A percentile compares a stretch with the other conserved stretches of the same genome.
These are phyloP conservation scores for Kondoa subrosea DNA, from an alignment of 768 basidiomycete genomes.

Conservation along the genomic window DNA sequence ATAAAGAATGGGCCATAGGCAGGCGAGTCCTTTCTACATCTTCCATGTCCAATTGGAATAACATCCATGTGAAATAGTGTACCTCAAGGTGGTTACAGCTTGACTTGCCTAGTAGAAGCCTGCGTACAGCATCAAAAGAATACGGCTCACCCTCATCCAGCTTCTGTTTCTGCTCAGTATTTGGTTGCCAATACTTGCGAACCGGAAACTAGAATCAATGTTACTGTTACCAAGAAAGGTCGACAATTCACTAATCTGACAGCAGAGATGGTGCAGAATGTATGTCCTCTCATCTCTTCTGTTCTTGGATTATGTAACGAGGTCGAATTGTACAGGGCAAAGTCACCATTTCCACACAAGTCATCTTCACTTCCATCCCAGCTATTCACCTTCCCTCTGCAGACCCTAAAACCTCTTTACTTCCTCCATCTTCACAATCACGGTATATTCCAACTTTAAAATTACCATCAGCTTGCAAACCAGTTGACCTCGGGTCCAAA, in stretches of 20 bases:
- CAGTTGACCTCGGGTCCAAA: neutral
- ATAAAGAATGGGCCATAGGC: neutral
- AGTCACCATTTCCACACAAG: conserved; percentile 1
- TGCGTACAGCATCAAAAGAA: neutral
- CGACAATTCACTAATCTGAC: neutral
- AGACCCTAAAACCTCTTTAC: neutral
- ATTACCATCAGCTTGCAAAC: neutral
- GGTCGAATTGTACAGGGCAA: neutral
- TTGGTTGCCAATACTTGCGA: neutral
- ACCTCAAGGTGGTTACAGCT: neutral
- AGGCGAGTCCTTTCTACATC: neutral
- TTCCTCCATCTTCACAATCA: neutral
- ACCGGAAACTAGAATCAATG: neutral
- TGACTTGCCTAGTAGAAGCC: neutral
- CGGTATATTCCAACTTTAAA: neutral
- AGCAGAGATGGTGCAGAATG: neutral
- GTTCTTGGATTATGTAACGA: neutral
- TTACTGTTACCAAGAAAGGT: neutral
- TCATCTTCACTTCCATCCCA: conserved; percentile 4
- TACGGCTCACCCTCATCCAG: neutral
- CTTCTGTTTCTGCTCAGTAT: conserved; percentile 5
- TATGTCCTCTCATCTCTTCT: neutral
- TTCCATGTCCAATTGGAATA: neutral
- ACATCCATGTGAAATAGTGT: neutral
- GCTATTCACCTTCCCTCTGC: neutral